Conservation (phyloP, 257 asterid species). For the Asclepias syriaca region DNA sequence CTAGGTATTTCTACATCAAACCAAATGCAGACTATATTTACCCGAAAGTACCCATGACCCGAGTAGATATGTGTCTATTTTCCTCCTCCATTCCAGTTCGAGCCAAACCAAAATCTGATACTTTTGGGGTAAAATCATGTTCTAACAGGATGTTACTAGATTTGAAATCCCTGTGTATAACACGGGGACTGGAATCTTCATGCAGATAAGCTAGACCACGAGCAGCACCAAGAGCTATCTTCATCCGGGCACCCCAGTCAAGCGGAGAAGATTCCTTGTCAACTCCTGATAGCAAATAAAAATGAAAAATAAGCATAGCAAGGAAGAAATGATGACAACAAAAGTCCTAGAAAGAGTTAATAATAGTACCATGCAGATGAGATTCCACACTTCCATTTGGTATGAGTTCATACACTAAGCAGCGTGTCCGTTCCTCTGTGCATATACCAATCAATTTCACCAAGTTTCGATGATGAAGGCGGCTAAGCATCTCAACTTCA, state of each 20-base stretch:
- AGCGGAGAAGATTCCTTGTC: conserved; percentile 75
- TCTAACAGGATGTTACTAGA: conserved; percentile 91
- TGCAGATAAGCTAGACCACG: conserved; percentile 91
- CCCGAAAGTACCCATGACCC: conserved; percentile 99
- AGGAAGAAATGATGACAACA: not conserved
- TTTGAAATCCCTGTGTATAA: conserved; percentile 91
- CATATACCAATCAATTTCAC: conserved; percentile 87
- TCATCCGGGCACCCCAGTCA: conserved; percentile 77
- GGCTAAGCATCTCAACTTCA: conserved; percentile 96
- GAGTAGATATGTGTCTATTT: conserved; percentile 78
- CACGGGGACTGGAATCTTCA: conserved; percentile 95
- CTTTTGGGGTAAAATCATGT: conserved; percentile 77
- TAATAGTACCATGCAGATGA: conserved; percentile 75
- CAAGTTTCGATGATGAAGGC: conserved; percentile 88
- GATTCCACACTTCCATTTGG: conserved; percentile 90
- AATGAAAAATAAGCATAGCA: not conserved
- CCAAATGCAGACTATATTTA: conserved; percentile 29
- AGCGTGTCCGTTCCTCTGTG: conserved; percentile 69
- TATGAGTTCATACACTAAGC: conserved; percentile 72
- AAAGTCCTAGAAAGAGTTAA: not conserved
- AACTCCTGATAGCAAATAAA: conserved; percentile 43
- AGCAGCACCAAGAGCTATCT: conserved; percentile 96
- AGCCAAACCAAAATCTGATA: conserved; percentile 92
- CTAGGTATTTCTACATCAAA: not conserved
- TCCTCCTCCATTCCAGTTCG: conserved; percentile 77